Conservation (phyloP, 306 rosid species). For the Acmispon strigosus region DNA sequence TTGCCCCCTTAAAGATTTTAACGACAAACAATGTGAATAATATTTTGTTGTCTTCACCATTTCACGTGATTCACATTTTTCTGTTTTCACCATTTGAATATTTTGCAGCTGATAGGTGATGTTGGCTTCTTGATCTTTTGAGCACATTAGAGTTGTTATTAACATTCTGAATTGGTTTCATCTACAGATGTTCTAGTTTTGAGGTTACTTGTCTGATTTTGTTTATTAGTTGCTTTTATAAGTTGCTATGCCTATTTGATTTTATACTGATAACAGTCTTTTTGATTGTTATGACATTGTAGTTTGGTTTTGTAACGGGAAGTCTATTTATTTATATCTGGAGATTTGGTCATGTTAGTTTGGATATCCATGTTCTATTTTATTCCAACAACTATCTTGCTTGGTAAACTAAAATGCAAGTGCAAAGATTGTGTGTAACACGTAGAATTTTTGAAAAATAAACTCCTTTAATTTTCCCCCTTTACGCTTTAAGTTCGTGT, state of each 20-base stretch:
- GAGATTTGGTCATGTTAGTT: neutral
- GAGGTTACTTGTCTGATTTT: neutral
- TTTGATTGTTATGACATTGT: neutral
- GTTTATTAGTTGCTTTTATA: no score
- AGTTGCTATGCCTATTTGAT: neutral
- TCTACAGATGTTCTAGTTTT: neutral
- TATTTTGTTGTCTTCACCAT: neutral
- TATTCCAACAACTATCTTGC: neutral
- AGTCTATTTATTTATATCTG: neutral
- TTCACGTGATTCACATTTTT: neutral
- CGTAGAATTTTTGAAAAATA: no score
- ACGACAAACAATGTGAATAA: neutral
- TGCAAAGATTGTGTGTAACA: constrained; percentile 31
- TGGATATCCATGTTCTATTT: neutral
- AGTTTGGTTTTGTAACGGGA: neutral
- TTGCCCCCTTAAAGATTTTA: neutral
- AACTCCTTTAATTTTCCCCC: no score
- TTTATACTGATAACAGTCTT: neutral
- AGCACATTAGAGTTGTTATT: neutral
- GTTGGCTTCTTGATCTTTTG: neutral
- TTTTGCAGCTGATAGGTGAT: neutral
- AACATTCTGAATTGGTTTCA: neutral
- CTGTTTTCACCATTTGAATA: neutral
- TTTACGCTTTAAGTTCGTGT: constrained; percentile 33
- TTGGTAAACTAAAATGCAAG: neutral